Evolutionary conservation across 1,139 yeast genomes (phyloP).

Genomic region (Yamadazyma blattariae): DNA sequence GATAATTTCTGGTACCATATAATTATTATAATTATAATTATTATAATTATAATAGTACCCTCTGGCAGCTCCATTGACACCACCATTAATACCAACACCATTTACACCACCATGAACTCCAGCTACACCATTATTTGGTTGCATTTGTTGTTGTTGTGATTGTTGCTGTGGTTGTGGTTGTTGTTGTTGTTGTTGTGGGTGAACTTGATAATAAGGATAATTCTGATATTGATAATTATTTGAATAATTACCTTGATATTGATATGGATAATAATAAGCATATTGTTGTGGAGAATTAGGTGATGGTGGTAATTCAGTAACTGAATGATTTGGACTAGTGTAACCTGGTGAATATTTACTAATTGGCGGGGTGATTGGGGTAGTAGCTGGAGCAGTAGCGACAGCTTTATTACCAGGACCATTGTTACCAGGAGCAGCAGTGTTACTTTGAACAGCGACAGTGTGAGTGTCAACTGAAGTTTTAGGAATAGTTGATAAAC

Average conservation of each 20-base stretch:
- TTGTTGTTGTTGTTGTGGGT: neutral
- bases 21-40: constrained; percentile 12
- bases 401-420: constrained; percentile 1
- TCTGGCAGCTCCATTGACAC: too few relatives aligned
- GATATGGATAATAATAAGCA: constrained; percentile 1
- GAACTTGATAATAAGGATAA: neutral
- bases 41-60: constrained; percentile 1
- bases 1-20: constrained; percentile 32
- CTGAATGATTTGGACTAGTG: neutral
- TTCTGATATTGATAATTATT: neutral
- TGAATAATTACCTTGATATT: neutral
- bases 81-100: too few relatives aligned
- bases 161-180: neutral
- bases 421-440: neutral
- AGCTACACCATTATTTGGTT: too few relatives aligned
- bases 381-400: constrained; percentile 15
- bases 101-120: too few relatives aligned
- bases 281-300: constrained; percentile 1
- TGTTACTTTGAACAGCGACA: too few relatives aligned
- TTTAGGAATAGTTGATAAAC: too few relatives aligned
- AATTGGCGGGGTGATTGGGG: constrained; percentile 12
- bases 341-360: constrained; percentile 16
- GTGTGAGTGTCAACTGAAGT: too few relatives aligned
- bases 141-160: too few relatives aligned
- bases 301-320: constrained; percentile 1